A percentile compares a stretch with the other conserved stretches of the same genome.
Conservation (phyloP, 1,284 basidiomycete genomes). For the Salmacisia buchloeana region DNA sequence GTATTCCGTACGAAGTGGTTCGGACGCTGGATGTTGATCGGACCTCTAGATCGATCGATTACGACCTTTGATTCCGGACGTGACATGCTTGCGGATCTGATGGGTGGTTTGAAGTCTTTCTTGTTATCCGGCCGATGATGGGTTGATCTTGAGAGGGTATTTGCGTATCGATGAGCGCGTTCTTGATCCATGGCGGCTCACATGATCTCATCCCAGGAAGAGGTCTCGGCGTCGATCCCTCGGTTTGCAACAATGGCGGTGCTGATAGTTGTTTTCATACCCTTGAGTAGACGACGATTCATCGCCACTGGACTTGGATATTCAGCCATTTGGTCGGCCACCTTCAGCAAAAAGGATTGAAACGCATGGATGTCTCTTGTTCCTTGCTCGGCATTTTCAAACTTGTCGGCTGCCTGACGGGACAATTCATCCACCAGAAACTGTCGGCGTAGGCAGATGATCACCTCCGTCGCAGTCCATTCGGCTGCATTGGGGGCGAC, state of each 20-base stretch:
- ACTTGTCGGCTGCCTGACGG: constrained; percentile 1
- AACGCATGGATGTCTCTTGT: neutral
- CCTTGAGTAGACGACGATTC: neutral
- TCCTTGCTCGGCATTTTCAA: neutral
- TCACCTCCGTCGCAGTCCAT: neutral
- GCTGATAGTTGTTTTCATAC: neutral
- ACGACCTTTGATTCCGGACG: no score
- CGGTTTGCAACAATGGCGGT: neutral
- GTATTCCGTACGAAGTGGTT: no score
- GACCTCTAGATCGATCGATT: neutral
- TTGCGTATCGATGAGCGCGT: neutral
- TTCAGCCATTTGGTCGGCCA: neutral
- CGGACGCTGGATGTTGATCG: neutral
- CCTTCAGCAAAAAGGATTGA: neutral
- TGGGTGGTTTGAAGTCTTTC: no score
- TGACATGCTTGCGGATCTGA: no score
- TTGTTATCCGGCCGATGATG: neutral
- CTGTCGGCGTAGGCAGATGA: neutral
- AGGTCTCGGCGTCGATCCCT: neutral
- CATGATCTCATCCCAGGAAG: neutral
- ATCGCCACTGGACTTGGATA: neutral
- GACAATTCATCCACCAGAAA: neutral
- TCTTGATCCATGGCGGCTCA: constrained; percentile 5
- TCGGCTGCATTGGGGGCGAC: neutral
- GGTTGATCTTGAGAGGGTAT: neutral